These are phyloP conservation scores for Citrullus colocynthis DNA, from an alignment of 306 rosid species.

Conservation along the genomic window DNA sequence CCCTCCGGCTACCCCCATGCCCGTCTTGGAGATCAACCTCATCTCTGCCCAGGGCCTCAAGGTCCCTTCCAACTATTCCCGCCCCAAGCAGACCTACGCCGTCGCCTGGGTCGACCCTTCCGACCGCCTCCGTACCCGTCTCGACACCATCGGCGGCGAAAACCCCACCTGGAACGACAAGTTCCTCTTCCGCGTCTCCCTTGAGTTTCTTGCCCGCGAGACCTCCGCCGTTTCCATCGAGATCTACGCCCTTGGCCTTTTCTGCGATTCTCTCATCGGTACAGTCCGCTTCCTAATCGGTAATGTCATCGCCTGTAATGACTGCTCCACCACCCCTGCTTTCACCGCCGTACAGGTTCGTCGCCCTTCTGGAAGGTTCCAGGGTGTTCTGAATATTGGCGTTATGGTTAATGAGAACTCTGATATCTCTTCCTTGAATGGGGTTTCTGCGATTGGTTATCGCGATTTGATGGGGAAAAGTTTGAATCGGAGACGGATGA, in stretches of 20 bases:
- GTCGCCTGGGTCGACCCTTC: slow-evolving; percentile 49
- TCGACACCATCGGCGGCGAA: slow-evolving; percentile 50
- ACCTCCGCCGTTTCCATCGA: slow-evolving; percentile 54
- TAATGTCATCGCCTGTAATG: slow-evolving; percentile 28
- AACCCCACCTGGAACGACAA: slow-evolving; percentile 92
- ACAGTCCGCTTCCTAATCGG: slow-evolving; percentile 63
- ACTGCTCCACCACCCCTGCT: slow-evolving; percentile 25
- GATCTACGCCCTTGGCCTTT: slow-evolving; percentile 50
- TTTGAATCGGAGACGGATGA: slow-evolving; percentile 8
- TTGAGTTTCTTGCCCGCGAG: slow-evolving; percentile 53
- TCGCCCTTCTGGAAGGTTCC: slow-evolving; percentile 72
- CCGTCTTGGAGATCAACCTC: slow-evolving; percentile 73
- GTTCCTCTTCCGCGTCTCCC: slow-evolving; percentile 66
- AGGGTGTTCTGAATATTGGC: slow-evolving; percentile 63
- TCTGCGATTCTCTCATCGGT: slow-evolving; percentile 51
- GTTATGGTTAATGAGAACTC: slow-evolving; percentile 37
- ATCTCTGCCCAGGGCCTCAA: slow-evolving; percentile 82
- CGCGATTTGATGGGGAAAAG: slow-evolving; percentile 61
- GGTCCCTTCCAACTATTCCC: slow-evolving; percentile 24
- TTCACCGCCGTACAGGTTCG: slow-evolving; percentile 71
- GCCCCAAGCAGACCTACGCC: slow-evolving; percentile 52
- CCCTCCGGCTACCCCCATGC: slow-evolving; percentile 15
- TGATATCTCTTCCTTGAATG: slow-evolving; percentile 26
- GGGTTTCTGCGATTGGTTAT: slow-evolving; percentile 47
- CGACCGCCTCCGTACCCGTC: slow-evolving; percentile 49